A percentile compares a stretch with the other conserved stretches of the same genome.
These are phyloP conservation scores for Scleroderma bovista DNA, from an alignment of 768 basidiomycete genomes.

Conservation along the genomic window DNA sequence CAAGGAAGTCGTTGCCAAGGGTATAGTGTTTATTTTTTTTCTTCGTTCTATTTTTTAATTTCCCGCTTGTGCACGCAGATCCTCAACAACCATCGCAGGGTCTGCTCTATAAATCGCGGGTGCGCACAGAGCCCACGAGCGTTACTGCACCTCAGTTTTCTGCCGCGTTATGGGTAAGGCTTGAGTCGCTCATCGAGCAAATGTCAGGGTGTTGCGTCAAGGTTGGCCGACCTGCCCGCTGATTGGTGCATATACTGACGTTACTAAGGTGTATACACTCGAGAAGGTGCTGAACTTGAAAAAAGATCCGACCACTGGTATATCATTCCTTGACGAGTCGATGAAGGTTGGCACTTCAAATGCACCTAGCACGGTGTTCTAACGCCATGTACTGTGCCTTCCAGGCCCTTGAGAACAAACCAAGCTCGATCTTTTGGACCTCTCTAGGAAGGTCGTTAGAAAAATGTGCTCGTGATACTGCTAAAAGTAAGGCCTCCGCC, in stretches of 20 bases:
- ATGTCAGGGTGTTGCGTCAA: constrained; percentile 91
- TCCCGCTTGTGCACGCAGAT: constrained; percentile 7
- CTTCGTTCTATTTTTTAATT: not conserved
- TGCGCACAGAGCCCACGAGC: constrained; percentile 87
- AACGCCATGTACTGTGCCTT: not conserved
- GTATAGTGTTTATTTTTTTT: constrained; percentile 30
- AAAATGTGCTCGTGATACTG: constrained; percentile 72
- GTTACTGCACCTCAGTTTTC: constrained; percentile 84
- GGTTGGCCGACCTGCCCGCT: constrained; percentile 42
- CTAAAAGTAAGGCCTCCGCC: constrained; percentile 50
- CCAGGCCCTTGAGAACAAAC: constrained; percentile 87
- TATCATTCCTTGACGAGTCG: constrained; percentile 84
- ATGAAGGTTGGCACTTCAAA: constrained; percentile 63
- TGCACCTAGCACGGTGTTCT: not conserved
- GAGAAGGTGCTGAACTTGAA: constrained; percentile 92
- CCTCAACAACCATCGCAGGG: constrained; percentile 26
- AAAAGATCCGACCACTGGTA: constrained; percentile 71
- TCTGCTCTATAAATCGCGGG: constrained; percentile 74
- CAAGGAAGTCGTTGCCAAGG: constrained; percentile 77
- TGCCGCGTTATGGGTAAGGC: constrained; percentile 70
- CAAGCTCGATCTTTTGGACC: constrained; percentile 89
- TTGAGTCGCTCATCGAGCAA: constrained; percentile 82
- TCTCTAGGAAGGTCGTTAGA: constrained; percentile 77
- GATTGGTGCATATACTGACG: constrained; percentile 2
- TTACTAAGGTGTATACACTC: constrained; percentile 77